Evolutionary conservation across 805 yeast genomes (phyloP), one percentile per base, ranked within the genome.

Genomic region (Nakazawaea wyomingensis): DNA sequence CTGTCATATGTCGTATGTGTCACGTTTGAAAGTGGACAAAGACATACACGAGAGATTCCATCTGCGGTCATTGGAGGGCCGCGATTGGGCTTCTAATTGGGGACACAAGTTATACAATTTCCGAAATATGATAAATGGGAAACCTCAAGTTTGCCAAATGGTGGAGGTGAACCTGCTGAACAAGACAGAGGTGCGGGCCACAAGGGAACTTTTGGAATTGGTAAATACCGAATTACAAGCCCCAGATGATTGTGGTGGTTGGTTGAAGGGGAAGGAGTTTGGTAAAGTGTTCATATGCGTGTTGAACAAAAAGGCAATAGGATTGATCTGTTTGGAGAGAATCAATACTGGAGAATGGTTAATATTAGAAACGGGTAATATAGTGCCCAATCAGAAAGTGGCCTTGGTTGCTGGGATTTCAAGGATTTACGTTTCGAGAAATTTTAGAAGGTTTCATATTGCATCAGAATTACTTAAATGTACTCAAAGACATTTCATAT

Each of bases 161-260:
- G 60, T 66, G 0, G 65, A 65, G 51, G 59, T 71, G 3, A 53
- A 68, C 41, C 53, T 64, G 0, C 50, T 50, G 1, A 58, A 50
- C n/a, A 40, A 42, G 6, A 50, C 54, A 13, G 74, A 68, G 43
- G 64, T 55, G 1, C 48, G 50, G 8, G 62, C 68, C 1, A 57
- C 68, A 1, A 38, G 60, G 28, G 71, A 68, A 22, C 53, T 80
- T 4, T 55, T 84, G 45, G 60, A 64, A 1, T 60, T 80, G 55
- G 85, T 76, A 6, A 82, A 84, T 54, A 65, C 61, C 5, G 84
- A 77, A 48, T 60, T 84, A 37, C 74, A 71, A 57, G 88, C 90
- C 0, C 82, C 79, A 5, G 46, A 41, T 9, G 61, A 54, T 17
- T 46, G 50, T 1, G 31, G 51, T 7, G 27, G 43, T 7, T 60